Evolutionary conservation across 768 basidiomycete genomes (phyloP).

Genomic region (Agrocybe praecox): DNA sequence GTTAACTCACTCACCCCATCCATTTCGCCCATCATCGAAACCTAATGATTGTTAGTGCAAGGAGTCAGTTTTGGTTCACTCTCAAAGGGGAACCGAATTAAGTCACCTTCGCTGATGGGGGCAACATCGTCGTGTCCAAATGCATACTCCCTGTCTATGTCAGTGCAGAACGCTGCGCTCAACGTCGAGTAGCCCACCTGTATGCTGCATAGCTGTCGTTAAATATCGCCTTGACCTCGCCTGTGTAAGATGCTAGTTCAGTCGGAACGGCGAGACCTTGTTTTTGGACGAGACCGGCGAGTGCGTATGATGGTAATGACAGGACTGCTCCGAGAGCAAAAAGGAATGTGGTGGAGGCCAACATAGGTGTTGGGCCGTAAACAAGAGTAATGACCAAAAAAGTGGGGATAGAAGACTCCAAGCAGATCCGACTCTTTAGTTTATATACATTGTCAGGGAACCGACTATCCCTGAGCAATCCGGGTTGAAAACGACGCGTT

Average conservation of each 20-base stretch:
- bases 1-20: conserved; percentile 35
- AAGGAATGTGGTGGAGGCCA: conserved; percentile 23
- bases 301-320: conserved; percentile 22
- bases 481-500: no score
- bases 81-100: background rate
- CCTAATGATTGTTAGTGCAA: conserved; percentile 15
- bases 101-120: conserved; percentile 45
- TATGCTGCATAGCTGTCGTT: conserved; percentile 56
- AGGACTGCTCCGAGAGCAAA: conserved; percentile 25
- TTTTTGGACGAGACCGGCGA: conserved; percentile 47
- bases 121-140: conserved; percentile 63
- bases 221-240: conserved; percentile 53
- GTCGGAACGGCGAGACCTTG: conserved; percentile 43
- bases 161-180: background rate
- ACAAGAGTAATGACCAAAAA: conserved; percentile 1
- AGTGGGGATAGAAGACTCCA: background rate
- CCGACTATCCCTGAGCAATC: no score
- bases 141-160: conserved; percentile 46
- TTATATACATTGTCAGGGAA: no score
- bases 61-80: background rate
- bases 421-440: no score
- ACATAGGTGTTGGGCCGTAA: conserved; percentile 10
- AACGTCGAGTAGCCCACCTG: conserved; percentile 36
- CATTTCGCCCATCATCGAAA: conserved; percentile 39
- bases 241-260: conserved; percentile 33